Conservation (phyloP, 2,329 filamentous ascomycete genomes). For the Colletotrichum zoysiae region DNA sequence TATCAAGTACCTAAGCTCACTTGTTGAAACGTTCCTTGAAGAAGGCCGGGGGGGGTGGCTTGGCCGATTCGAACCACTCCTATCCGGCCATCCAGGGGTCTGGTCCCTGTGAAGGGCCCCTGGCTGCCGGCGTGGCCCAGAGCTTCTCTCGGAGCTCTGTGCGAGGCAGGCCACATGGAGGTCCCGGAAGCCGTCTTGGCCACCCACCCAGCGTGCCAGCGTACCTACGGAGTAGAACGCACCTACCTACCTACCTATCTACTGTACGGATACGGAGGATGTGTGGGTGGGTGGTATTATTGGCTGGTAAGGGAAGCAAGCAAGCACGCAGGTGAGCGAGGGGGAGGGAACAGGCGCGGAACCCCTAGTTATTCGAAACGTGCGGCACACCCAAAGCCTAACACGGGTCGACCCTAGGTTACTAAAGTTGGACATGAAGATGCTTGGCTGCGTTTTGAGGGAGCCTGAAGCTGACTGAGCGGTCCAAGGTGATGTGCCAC, state of each 20-base stretch:
- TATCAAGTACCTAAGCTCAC: slow-evolving; percentile 23
- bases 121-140: slow-evolving; percentile 13
- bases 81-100: background rate
- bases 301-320: slow-evolving; percentile 1
- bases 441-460: slow-evolving; percentile 40
- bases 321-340: slow-evolving; percentile 9
- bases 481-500: slow-evolving; percentile 25
- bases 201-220: too few species aligned
- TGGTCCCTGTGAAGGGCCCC: background rate
- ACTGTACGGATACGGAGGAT: background rate
- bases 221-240: too few species aligned
- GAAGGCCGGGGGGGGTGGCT: slow-evolving; percentile 33
- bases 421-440: slow-evolving; percentile 40
- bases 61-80: slow-evolving; percentile 18
- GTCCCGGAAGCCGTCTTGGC: background rate
- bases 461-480: slow-evolving; percentile 40
- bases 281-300: background rate
- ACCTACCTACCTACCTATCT: too few species aligned
- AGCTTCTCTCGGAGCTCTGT: slow-evolving; percentile 20
- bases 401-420: slow-evolving; percentile 16
- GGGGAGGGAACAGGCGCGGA: slow-evolving; percentile 1
- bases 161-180: background rate
- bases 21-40: slow-evolving; percentile 29
- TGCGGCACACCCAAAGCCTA: slow-evolving; percentile 26
- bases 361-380: slow-evolving; percentile 40